phyloP scores from a whole-genome alignment of 345 rosid genomes.

The Gossypium mustelinum region DNA sequence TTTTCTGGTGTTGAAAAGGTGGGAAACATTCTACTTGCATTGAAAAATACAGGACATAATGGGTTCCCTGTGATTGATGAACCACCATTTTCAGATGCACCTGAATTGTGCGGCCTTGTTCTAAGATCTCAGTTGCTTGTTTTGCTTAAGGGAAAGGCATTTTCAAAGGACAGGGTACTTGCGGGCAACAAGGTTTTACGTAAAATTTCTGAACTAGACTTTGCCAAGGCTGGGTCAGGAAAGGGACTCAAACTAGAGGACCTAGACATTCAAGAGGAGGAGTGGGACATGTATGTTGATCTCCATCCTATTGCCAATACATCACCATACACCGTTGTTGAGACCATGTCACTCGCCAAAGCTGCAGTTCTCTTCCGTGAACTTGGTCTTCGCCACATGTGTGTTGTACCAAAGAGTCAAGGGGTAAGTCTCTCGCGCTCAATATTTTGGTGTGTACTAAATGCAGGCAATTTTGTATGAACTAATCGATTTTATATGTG shows the following conservation, averaged over 20 bases:
- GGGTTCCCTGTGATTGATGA: conserved; percentile 70
- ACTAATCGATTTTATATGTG: not conserved
- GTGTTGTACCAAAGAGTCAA: conserved; percentile 63
- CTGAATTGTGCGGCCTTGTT: conserved; percentile 58
- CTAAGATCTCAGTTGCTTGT: conserved; percentile 65
- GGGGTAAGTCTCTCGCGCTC: conserved; percentile 23
- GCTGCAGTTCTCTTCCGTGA: conserved; percentile 55
- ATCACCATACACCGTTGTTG: conserved; percentile 61
- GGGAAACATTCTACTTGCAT: conserved; percentile 42
- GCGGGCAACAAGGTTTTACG: conserved; percentile 31
- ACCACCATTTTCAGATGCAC: conserved; percentile 52
- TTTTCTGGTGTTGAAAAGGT: conserved; percentile 59
- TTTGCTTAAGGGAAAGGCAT: conserved; percentile 44
- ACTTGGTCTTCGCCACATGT: conserved; percentile 60
- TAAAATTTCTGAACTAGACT: conserved; percentile 44
- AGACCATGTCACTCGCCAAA: conserved; percentile 52
- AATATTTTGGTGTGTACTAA: not conserved
- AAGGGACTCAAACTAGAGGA: conserved; percentile 69
- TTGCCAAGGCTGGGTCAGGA: conserved; percentile 68
- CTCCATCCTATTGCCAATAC: conserved; percentile 81
- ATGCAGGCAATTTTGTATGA: not conserved
- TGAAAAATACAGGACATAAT: conserved; percentile 51
- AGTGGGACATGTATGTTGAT: conserved; percentile 91
- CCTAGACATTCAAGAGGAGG: conserved; percentile 57
- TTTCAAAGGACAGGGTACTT: conserved; percentile 35